phyloP scores from a whole-genome alignment of 2,329 filamentous ascomycete genomes.

The Fusarium verticillioides region DNA sequence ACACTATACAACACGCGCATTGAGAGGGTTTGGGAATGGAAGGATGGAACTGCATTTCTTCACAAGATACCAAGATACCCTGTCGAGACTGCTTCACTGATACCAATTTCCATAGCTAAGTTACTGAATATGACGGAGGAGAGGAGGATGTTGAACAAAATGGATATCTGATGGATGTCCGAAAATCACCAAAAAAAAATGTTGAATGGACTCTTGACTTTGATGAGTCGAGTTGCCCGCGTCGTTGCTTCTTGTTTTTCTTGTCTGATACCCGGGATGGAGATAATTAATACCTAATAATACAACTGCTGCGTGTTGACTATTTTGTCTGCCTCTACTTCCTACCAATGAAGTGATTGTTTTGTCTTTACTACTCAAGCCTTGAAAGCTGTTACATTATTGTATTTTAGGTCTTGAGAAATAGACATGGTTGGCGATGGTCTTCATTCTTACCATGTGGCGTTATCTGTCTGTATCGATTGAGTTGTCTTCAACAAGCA shows the following conservation, averaged over 20 bases:
- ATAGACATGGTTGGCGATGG: neutral
- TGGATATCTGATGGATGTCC: constrained; percentile 26
- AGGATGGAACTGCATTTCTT: constrained; percentile 65
- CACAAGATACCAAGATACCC: constrained; percentile 65
- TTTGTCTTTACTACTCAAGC: no score
- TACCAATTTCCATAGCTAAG: constrained; percentile 53
- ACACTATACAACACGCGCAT: constrained; percentile 47
- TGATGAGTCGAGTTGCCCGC: constrained; percentile 32
- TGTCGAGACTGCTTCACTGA: constrained; percentile 62
- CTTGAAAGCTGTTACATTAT: neutral
- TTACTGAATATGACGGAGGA: constrained; percentile 37
- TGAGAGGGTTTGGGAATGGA: constrained; percentile 59
- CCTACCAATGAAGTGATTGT: neutral
- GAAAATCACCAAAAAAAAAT: constrained; percentile 38
- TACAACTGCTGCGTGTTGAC: constrained; percentile 53
- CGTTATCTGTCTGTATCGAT: no score
- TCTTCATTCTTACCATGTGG: neutral
- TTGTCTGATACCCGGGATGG: constrained; percentile 56
- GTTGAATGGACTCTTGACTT: constrained; percentile 30
- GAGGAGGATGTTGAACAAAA: constrained; percentile 32
- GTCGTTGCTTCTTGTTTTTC: constrained; percentile 44
- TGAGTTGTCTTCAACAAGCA: neutral
- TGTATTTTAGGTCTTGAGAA: no score
- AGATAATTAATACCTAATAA: constrained; percentile 60
- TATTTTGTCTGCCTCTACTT: neutral